Evolutionary conservation across 305 asterid species (phyloP).

Genomic region (Rubia balearica): DNA sequence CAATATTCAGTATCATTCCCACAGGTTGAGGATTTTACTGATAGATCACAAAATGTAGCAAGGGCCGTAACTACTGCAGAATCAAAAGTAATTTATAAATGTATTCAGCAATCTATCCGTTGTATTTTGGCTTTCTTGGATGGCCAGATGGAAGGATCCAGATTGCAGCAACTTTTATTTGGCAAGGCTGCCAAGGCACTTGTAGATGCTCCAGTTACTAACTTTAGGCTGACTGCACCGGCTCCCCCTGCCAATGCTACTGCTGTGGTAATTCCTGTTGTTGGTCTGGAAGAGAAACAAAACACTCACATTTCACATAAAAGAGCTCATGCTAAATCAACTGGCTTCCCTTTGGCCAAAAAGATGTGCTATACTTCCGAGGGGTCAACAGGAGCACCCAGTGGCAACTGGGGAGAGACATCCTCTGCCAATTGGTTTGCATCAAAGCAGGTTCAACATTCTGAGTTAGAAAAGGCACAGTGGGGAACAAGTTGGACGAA

Average conservation of each 20-base stretch:
- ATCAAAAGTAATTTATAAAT: conserved; percentile 59
- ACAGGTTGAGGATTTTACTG: conserved; percentile 91
- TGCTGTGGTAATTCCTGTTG: conserved; percentile 15
- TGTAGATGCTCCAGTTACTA: conserved; percentile 24
- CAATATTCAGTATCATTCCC: conserved; percentile 13
- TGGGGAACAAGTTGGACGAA: conserved; percentile 10
- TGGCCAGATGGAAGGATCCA: conserved; percentile 41
- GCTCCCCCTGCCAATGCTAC: conserved; percentile 18
- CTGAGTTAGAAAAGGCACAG: conserved; percentile 10
- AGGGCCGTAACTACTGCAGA: conserved; percentile 73
- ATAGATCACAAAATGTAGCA: conserved; percentile 74
- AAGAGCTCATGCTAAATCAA: conserved; percentile 4
- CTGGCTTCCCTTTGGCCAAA: background rate
- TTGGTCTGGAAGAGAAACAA: conserved; percentile 12
- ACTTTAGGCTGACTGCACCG: conserved; percentile 14
- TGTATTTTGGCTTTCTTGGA: conserved; percentile 45
- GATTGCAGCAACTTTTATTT: conserved; percentile 48
- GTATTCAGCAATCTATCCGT: conserved; percentile 45
- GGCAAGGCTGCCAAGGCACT: conserved; percentile 32
- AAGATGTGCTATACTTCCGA: background rate
- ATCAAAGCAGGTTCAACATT: conserved; percentile 9
- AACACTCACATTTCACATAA: conserved; percentile 13
- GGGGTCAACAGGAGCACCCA: conserved; percentile 2
- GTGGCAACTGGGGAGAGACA: conserved; percentile 15
- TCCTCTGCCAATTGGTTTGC: conserved; percentile 3